phyloP scores from a whole-genome alignment of 805 yeast species.

The Kregervanrija fluxuum region DNA sequence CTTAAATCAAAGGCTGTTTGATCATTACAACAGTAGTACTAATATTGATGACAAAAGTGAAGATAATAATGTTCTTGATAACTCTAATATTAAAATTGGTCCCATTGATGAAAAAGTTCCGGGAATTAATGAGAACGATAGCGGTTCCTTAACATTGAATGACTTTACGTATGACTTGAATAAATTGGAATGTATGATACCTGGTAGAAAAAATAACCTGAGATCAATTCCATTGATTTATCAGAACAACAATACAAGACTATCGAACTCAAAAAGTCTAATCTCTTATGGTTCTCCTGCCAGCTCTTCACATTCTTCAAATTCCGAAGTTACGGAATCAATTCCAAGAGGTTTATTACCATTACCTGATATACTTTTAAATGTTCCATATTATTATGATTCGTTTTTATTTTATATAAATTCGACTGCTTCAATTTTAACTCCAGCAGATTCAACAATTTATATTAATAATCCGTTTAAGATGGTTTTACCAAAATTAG shows the following conservation, averaged over 20 bases:
- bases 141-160: not conserved
- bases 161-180: slow-evolving; percentile 5
- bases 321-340: slow-evolving; percentile 15
- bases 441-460: slow-evolving; percentile 53
- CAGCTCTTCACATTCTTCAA: slow-evolving; percentile 11
- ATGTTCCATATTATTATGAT: slow-evolving; percentile 54
- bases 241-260: not conserved
- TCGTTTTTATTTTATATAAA: slow-evolving; percentile 57
- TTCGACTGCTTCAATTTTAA: slow-evolving; percentile 52
- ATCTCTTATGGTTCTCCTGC: not conserved
- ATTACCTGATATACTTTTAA: slow-evolving; percentile 52
- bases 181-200: slow-evolving; percentile 1
- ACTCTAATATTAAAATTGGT: too few species aligned
- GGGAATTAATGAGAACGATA: too few species aligned
- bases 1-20: too few species aligned
- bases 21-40: too few species aligned
- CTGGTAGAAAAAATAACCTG: slow-evolving; percentile 4
- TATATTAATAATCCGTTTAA: slow-evolving; percentile 68
- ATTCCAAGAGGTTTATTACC: slow-evolving; percentile 35
- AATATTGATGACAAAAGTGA: too few species aligned
- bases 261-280: not conserved
- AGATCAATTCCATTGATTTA: slow-evolving; percentile 13
- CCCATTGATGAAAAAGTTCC: too few species aligned
- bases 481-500: slow-evolving; percentile 58
- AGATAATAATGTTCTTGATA: too few species aligned